These are phyloP conservation scores for Skeletonema menzelii DNA, from an alignment of 108 stramenopile species.

Conservation along the genomic window DNA sequence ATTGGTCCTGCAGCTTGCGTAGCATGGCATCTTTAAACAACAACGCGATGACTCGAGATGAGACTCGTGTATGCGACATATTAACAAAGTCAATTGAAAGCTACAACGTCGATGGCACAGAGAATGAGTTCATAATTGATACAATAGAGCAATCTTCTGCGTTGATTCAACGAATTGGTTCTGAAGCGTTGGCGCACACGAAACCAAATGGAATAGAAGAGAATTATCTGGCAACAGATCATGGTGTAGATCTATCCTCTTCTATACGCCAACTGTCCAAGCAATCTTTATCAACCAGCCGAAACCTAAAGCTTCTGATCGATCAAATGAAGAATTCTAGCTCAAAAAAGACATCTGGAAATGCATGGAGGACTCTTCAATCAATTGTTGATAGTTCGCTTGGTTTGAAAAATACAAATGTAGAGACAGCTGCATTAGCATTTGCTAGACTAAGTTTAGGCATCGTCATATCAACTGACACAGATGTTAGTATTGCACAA, in stretches of 20 bases:
- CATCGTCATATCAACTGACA: not conserved
- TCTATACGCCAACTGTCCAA: not conserved
- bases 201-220: not conserved
- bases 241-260: not conserved
- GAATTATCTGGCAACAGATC: not conserved
- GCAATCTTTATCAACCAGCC: not conserved
- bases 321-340: not conserved
- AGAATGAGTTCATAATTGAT: not conserved
- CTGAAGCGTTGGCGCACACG: not conserved
- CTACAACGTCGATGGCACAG: not conserved
- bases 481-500: not conserved
- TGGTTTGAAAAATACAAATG: not conserved
- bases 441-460: constrained; percentile 33
- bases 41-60: not conserved
- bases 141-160: not conserved
- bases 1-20: not conserved
- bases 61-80: not conserved
- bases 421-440: constrained; percentile 5
- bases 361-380: constrained; percentile 42
- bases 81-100: not conserved
- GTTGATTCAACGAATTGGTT: not conserved
- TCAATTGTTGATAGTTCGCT: constrained; percentile 12
- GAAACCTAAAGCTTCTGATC: not conserved
- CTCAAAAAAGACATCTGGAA: constrained; percentile 12
- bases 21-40: not conserved